A percentile compares a stretch with the other conserved stretches of the same genome.
phyloP scores from a whole-genome alignment of 164 flowering plant species.

The Buxus sempervirens region DNA sequence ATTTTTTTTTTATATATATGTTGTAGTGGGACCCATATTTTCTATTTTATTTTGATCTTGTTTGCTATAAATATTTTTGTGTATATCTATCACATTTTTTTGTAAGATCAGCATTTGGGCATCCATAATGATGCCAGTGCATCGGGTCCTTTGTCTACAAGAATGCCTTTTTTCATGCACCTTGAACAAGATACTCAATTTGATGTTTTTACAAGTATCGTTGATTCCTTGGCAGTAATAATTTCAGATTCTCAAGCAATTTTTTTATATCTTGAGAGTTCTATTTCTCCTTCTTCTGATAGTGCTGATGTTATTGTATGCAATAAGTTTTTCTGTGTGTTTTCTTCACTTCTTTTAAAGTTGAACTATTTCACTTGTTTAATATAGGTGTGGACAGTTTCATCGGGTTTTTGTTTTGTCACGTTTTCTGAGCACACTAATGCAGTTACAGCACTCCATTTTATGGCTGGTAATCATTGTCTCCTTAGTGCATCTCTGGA shows the following conservation, averaged over 20 bases:
- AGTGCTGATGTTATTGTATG: not conserved
- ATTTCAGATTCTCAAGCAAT: not conserved
- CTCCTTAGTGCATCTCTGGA: slow-evolving; percentile 95
- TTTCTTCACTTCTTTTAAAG: not conserved
- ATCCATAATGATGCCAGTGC: not conserved
- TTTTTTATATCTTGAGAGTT: not conserved
- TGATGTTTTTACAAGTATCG: not conserved
- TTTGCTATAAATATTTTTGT: not conserved
- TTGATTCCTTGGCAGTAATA: not conserved
- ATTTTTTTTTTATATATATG: not conserved
- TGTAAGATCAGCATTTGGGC: not conserved
- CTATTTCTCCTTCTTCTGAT: not conserved
- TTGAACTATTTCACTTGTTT: slow-evolving; percentile 12
- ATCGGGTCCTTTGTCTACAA: no score
- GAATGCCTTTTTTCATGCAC: not conserved
- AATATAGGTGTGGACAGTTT: slow-evolving; percentile 86
- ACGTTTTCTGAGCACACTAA: slow-evolving; percentile 95
- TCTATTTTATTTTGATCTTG: not conserved
- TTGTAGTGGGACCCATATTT: not conserved
- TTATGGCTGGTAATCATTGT: slow-evolving; percentile 70
- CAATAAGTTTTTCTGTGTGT: not conserved
- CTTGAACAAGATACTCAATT: not conserved
- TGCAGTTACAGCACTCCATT: slow-evolving; percentile 95
- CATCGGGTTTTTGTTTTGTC: slow-evolving; percentile 88
- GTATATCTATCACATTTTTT: not conserved